Conservation (phyloP, 768 basidiomycete species). For the Boletus reticuloceps region DNA sequence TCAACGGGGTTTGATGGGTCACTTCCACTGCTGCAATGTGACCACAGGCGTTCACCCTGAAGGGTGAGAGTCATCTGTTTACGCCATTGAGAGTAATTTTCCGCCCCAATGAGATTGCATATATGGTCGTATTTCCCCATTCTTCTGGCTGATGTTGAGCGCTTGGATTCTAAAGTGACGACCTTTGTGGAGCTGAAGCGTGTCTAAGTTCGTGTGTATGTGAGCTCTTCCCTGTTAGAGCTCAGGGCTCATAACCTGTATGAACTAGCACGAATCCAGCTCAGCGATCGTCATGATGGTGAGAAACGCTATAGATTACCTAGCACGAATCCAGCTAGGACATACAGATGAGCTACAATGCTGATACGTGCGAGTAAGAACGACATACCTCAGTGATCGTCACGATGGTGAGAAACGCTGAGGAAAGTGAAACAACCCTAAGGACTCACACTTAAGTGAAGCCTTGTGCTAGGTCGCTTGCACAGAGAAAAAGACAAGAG, state of each 20-base stretch:
- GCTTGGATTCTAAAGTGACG: no score
- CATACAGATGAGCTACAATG: background rate
- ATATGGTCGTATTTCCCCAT: slow-evolving; percentile 14
- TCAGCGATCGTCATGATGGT: background rate
- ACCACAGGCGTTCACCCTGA: background rate
- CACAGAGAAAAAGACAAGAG: no score
- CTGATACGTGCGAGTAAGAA: background rate
- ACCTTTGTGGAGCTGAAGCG: no score
- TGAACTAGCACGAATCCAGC: background rate
- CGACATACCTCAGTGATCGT: background rate
- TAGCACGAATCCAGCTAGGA: background rate
- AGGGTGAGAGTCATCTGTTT: background rate
- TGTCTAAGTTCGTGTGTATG: no score
- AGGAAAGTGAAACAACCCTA: no score
- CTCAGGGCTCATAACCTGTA: background rate
- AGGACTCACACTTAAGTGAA: no score
- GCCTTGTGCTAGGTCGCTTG: no score
- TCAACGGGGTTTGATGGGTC: background rate
- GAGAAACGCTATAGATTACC: background rate
- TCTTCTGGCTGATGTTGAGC: no score
- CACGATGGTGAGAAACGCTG: background rate
- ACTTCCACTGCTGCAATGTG: background rate
- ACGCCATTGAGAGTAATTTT: background rate
- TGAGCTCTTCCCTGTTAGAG: no score
- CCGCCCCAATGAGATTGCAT: background rate